Conservation (phyloP, 495 filamentous ascomycete genomes). For the Podospora anserina region DNA sequence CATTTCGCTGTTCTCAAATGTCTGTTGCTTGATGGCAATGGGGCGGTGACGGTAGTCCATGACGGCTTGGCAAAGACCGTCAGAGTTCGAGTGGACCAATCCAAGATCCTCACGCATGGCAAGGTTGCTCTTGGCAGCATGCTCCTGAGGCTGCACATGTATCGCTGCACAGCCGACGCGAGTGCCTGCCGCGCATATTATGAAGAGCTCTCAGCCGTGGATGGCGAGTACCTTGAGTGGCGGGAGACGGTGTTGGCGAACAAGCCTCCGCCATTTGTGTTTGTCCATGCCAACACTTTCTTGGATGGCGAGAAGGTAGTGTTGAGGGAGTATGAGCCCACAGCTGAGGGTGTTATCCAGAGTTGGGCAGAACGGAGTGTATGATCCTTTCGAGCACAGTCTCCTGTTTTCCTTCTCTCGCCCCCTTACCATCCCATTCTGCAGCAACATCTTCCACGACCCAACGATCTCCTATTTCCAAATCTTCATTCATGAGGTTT, state of each 20-base stretch:
- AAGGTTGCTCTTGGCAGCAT: conserved; percentile 44
- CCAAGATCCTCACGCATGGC: conserved; percentile 38
- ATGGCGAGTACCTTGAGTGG: conserved; percentile 38
- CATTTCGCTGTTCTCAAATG: conserved; percentile 44
- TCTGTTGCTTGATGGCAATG: conserved; percentile 35
- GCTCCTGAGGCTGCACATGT: conserved; percentile 45
- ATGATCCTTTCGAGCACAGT: no score
- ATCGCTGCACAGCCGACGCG: conserved; percentile 47
- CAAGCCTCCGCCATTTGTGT: conserved; percentile 34
- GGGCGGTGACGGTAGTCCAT: conserved; percentile 31
- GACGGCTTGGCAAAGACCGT: conserved; percentile 23
- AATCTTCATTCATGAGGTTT: no score
- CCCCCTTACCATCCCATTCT: no score
- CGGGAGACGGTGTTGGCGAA: conserved; percentile 38
- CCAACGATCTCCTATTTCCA: no score
- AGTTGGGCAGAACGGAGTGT: conserved; percentile 40
- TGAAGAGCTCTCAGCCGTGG: conserved; percentile 39
- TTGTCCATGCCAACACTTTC: conserved; percentile 48
- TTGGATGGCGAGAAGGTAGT: conserved; percentile 32
- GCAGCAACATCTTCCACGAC: no score
- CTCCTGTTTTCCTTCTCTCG: no score
- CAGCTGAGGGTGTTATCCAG: conserved; percentile 39
- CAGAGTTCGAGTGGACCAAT: conserved; percentile 36
- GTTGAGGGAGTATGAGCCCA: conserved; percentile 45
- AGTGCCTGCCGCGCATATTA: conserved; percentile 38